Base-by-base conservation (phyloP, 2,329 filamentous ascomycete species). In the Parascedosporium putredinis region DNA sequence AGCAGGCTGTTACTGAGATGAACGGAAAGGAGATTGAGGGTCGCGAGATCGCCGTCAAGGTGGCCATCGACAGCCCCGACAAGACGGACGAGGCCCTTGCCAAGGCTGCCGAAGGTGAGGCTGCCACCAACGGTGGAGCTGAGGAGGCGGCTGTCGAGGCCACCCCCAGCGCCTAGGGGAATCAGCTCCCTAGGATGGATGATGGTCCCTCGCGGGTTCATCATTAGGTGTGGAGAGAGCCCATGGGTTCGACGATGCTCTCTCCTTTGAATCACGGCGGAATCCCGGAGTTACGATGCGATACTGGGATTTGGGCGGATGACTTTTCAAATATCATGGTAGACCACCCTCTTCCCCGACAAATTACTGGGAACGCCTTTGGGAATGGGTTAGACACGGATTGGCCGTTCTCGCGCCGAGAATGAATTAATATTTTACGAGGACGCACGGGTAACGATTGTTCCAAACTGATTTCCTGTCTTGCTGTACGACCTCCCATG, bases 11-110 rank as follows among this genome's bases (percentile, higher is more conserved):
- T 58, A 66, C 74, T 49, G 93, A 98, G 78, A 98, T 98, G 93
- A 96, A 98, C 73, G 93, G 89, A 73, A 97, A 95, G 83, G 88
- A 95, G 68, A 93, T 98, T 59, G 93, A 97, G 70, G 93, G 91
- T 57, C 91, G 93, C 64, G 91, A 97, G 76, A 98, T 98, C 60
- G 93, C 93, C 57, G 93, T 98, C 79, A 98, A 98, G 86, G 90
- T 98, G 66, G 93, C 93, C 65, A 97, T 98, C 65, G 93, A 98
- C 76, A 96, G 89, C 78, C 93, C 93, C 57, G 91, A 94, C 73
- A 98, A 97, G 85, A 83, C 80, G 53, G 80, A 84, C 57, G 91
- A 96, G 72, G 71, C 70, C 55, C 68, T 67, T 51, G 64, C 68
- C 47, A 71, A 74, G 56, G 63, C 65, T 47, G 65, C 64, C 5